A percentile compares a stretch with the other conserved stretches of the same genome.
Conservation (phyloP, 257 asterid genomes). For the Nicotiana otophora region DNA sequence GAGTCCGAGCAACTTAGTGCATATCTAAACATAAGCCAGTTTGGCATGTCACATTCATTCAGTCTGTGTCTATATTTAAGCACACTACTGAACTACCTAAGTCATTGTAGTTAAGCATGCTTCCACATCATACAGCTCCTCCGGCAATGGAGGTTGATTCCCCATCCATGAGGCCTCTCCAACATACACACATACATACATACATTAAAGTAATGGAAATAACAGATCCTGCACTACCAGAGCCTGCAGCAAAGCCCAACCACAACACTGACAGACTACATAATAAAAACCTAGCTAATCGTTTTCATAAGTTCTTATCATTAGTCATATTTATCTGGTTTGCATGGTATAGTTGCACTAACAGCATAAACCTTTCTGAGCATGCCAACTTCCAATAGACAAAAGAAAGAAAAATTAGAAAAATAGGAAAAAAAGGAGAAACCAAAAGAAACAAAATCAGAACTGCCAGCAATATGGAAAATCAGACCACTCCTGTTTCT, state of each 20-base stretch:
- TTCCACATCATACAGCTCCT: neutral
- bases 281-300: neutral
- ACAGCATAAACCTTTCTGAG: neutral
- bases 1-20: too few species aligned
- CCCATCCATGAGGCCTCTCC: neutral
- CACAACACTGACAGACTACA: neutral
- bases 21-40: neutral
- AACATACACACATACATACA: neutral
- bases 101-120: neutral
- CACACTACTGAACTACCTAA: neutral
- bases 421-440: neutral
- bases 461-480: neutral
- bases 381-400: slow-evolving; percentile 2
- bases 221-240: neutral
- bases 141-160: neutral
- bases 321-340: neutral
- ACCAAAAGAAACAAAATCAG: neutral
- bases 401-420: neutral
- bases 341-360: neutral
- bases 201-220: neutral
- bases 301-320: neutral
- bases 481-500: neutral
- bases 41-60: neutral
- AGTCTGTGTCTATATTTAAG: neutral
- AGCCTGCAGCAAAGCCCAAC: neutral